phyloP scores from a whole-genome alignment of 2,329 filamentous ascomycete genomes.

The Incumbomyces lentus region DNA sequence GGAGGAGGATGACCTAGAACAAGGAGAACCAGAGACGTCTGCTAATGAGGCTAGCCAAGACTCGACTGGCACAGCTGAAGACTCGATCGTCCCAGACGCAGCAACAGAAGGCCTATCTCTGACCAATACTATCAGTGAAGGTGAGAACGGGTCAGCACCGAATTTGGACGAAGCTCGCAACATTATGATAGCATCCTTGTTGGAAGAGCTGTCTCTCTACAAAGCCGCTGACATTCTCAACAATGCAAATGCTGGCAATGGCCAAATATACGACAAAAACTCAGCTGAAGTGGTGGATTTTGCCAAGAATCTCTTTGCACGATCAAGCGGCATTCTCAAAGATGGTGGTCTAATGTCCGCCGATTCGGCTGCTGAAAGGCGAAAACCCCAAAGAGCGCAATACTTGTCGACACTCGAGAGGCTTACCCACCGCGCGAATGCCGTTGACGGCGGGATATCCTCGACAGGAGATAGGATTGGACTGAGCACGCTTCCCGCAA shows the following conservation, averaged over 20 bases:
- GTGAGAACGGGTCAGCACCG: slow-evolving; percentile 6
- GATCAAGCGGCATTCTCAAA: slow-evolving; percentile 33
- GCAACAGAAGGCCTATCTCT: slow-evolving; percentile 17
- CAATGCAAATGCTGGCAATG: slow-evolving; percentile 25
- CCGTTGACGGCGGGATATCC: slow-evolving; percentile 21
- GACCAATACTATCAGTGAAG: slow-evolving; percentile 12
- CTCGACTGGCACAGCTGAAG: background rate
- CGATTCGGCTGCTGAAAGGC: slow-evolving; percentile 30
- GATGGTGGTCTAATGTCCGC: slow-evolving; percentile 31
- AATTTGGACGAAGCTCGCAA: slow-evolving; percentile 16
- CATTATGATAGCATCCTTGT: slow-evolving; percentile 33
- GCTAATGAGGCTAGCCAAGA: slow-evolving; percentile 3
- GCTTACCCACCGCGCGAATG: slow-evolving; percentile 29
- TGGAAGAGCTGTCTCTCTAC: slow-evolving; percentile 36
- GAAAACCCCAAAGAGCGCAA: slow-evolving; percentile 27
- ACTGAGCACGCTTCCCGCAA: slow-evolving; percentile 19
- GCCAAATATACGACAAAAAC: slow-evolving; percentile 27
- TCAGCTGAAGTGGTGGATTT: slow-evolving; percentile 33
- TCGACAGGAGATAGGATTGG: background rate
- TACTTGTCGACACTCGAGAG: slow-evolving; percentile 36
- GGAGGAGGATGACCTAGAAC: background rate
- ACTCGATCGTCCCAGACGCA: slow-evolving; percentile 6
- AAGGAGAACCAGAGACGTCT: background rate
- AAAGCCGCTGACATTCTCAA: slow-evolving; percentile 37
- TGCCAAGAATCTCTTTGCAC: slow-evolving; percentile 32